Base-by-base conservation (phyloP, 148 eudicot genomes). In the Vaccinium macrocarpon region DNA sequence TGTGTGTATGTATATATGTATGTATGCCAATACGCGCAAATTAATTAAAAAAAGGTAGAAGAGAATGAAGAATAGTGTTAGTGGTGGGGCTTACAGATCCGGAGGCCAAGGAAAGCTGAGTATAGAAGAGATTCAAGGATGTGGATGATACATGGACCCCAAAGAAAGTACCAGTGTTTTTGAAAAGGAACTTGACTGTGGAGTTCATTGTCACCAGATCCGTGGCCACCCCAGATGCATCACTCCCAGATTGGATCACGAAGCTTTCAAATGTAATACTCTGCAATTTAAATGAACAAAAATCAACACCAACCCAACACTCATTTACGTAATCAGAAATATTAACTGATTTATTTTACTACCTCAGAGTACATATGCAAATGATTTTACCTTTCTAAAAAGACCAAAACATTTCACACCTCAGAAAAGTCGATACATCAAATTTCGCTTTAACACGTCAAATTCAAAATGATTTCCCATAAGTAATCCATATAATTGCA, bases 81-180 rank as follows among this genome's bases (percentile, higher is more conserved):
- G 57, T 11, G n/a, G 6, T 19, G 35, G 48, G 35, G 52, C 94
- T 86, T 90, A 97, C 99, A 15, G 84, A 75, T 85, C 98, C 99
- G 19, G 91, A 76, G 75, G 95, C 99, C 9, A 97, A 19, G 35
- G 82, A 62, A 68, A 95, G 87, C 19, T 91, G 81, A 32, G 88
- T 82, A 53, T 86, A 93, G 14, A 89, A 87, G 51, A 96, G 91
- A 82, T 88, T 88, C 25, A 96, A 46, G n/a, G 95, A 91, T 8
- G 97, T 86, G 0, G 99, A 89, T 9, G 90, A 83, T 13, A 96
- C 97, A 84, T 94, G 99, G 25, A 95, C 89, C 0, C 99, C 99
- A 75, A 96, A 96, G 72, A 96, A 96, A 15, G 98, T 92, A 52
- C 95, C 99, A n/a, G 66, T 90, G 85, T 96, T 96, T 21, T 84